Percentiles rank a stretch among this genome's conserved stretches.
Evolutionary conservation across 495 filamentous ascomycete species (phyloP).

Genomic region (Melanomma pulvis-pyrius): DNA sequence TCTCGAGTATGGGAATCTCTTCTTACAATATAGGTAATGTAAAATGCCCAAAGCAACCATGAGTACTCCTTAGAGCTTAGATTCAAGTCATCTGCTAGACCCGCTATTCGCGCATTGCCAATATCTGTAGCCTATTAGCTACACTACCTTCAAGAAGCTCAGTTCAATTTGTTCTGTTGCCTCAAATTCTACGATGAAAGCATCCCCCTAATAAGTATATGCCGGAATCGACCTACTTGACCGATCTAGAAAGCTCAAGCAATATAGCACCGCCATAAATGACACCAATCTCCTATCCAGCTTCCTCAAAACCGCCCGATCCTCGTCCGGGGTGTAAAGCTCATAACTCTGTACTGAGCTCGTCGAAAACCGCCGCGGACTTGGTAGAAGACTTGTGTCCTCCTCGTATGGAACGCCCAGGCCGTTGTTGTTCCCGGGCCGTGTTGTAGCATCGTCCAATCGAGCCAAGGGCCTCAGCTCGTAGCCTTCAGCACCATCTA

Average conservation of each 20-base stretch:
- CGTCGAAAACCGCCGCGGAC: slow-evolving; percentile 15
- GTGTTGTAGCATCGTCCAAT: neutral
- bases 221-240: slow-evolving; percentile 57
- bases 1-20: neutral
- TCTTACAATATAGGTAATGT: slow-evolving; percentile 67
- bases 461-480: slow-evolving; percentile 2
- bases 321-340: slow-evolving; percentile 76
- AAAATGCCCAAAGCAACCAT: slow-evolving; percentile 69
- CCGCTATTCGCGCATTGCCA: slow-evolving; percentile 67
- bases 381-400: slow-evolving; percentile 9
- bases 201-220: neutral
- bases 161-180: neutral
- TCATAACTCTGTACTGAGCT: slow-evolving; percentile 52
- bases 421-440: neutral
- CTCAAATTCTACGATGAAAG: neutral
- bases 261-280: slow-evolving; percentile 79
- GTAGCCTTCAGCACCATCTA: neutral
- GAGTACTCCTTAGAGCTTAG: slow-evolving; percentile 59
- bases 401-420: slow-evolving; percentile 8
- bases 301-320: slow-evolving; percentile 67
- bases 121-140: slow-evolving; percentile 26
- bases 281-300: slow-evolving; percentile 76
- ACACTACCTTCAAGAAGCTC: neutral
- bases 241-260: slow-evolving; percentile 78
- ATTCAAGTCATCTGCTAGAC: slow-evolving; percentile 65